A percentile compares a stretch with the other conserved stretches of the same genome.
Evolutionary conservation across 148 eudicot genomes (phyloP).

Genomic region (Camellia granthamiana): DNA sequence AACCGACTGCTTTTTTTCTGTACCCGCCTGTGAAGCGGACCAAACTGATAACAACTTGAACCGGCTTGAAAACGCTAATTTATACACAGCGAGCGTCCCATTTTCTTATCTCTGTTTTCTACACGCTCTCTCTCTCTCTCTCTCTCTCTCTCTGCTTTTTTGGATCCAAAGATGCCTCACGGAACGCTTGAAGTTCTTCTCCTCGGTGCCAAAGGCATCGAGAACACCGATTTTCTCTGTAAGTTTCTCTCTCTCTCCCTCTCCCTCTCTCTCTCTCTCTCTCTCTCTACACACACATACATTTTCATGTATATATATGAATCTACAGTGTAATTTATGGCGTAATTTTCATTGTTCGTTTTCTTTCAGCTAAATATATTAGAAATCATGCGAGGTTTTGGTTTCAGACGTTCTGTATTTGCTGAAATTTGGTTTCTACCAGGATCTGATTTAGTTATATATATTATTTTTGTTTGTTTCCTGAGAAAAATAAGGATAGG

Average conservation of each 20-base stretch:
- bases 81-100: too few species aligned
- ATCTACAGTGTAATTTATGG: background rate
- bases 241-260: conserved; percentile 14
- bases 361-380: background rate
- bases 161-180: conserved; percentile 4
- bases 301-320: background rate
- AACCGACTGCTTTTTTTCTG: too few species aligned
- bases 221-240: conserved; percentile 52
- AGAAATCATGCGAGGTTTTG: background rate
- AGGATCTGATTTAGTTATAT: background rate
- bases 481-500: background rate
- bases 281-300: background rate
- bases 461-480: background rate
- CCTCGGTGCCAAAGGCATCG: conserved; percentile 57
- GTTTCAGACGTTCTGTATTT: background rate
- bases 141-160: background rate
- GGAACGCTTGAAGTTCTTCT: conserved; percentile 60
- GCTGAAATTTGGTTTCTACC: background rate
- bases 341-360: background rate
- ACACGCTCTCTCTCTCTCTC: too few species aligned
- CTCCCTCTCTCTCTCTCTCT: background rate
- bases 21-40: too few species aligned
- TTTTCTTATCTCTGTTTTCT: background rate
- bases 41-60: too few species aligned
- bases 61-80: too few species aligned